Base-by-base conservation (phyloP, 1,139 yeast species). In the Candida albicans region DNA sequence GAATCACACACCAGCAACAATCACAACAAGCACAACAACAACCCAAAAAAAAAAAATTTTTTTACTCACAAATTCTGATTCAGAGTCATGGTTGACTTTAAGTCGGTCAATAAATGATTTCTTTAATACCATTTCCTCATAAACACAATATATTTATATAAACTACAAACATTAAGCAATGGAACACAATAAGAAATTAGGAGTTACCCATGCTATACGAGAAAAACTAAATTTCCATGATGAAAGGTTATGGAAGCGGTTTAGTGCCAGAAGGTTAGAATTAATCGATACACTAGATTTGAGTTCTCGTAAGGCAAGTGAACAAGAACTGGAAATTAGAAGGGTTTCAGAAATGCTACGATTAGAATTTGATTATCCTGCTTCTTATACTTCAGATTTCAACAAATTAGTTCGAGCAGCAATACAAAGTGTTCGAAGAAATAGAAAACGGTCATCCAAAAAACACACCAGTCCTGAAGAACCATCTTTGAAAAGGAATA, bases 341-440 rank as follows among this genome's bases (percentile, higher is more conserved):
- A 75, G 78, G 42, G 95, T 95, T 31, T 96, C 98, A 0, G 79
- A 81, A 45, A 75, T 82, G 7, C 68, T 93, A 41, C 69, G 96
- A 52, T 67, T 71, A 2, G 98, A 93, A 65, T 93, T 88, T 57
- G 79, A 81, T 12, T 91, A 84, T 59, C 78, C 83, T 1, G 66
- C 64, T 8, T 77, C 76, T 3, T 71, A 78, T 26, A 67, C 81
- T 32, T 67, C 71, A 1, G 98, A 91, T 53, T 91, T 93, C 60
- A 96, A 90, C 61, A 86, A 85, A 61, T 75, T 93, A 36, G 97
- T 93, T 0, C 71, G 96, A 29, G 96, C 96, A 2, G 98, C 96
- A 0, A 85, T 93, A 25, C 99, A 93, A 50, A 70, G 77, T 49
- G 79, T 71, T 2, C 52, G 79, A 38, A 55, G 79, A 41, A 74